Conservation (phyloP, 2,329 filamentous ascomycete genomes). For the Fusarium sp. region DNA sequence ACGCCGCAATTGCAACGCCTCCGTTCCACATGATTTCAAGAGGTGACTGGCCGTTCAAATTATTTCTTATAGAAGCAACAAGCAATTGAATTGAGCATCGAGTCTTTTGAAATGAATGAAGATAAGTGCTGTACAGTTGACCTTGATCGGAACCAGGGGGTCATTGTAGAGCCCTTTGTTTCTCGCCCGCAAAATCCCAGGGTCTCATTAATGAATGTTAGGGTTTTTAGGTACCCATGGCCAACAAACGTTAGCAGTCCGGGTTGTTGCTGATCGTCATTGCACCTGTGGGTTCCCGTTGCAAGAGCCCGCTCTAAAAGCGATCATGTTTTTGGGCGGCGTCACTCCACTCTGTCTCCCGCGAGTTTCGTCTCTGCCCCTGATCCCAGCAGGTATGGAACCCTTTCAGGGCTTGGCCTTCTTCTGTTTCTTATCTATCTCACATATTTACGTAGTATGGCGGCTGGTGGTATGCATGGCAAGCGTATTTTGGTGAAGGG, state of each 20-base stretch:
- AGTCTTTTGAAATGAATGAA: background rate
- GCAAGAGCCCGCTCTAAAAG: conserved; percentile 25
- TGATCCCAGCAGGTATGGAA: conserved; percentile 22
- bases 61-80: background rate
- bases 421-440: conserved; percentile 26
- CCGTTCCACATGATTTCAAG: conserved; percentile 25
- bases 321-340: conserved; percentile 14
- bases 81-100: background rate
- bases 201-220: background rate
- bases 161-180: conserved; percentile 1
- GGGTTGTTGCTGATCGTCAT: conserved; percentile 23
- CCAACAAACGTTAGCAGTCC: conserved; percentile 15
- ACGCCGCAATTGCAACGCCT: conserved; percentile 26
- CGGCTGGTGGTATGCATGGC: background rate
- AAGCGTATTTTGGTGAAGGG: background rate
- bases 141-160: background rate
- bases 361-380: conserved; percentile 31
- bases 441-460: background rate
- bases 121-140: background rate
- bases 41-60: conserved; percentile 9
- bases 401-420: conserved; percentile 13
- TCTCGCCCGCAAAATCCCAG: background rate
- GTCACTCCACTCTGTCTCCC: conserved; percentile 15
- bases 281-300: conserved; percentile 32
- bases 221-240: background rate